phyloP scores from a whole-genome alignment of 2,329 filamentous ascomycete genomes.

The Fonsecaea nubica region DNA sequence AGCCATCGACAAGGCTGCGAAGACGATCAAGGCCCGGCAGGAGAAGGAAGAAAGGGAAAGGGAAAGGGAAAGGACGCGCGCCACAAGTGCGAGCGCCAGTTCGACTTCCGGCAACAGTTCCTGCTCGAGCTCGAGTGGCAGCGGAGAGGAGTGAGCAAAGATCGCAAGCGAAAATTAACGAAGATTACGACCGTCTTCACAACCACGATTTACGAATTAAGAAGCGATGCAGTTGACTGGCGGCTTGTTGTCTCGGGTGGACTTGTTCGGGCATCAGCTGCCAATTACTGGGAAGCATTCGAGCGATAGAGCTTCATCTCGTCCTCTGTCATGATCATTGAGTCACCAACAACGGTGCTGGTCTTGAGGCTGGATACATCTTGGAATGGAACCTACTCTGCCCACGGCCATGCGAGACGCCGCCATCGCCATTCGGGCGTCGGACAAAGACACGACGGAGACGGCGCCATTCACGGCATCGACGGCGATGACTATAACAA shows the following conservation, averaged over 20 bases:
- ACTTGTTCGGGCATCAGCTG: neutral
- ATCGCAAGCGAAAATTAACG: neutral
- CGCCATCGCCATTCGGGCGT: too few relatives aligned
- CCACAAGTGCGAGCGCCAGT: conserved; percentile 1
- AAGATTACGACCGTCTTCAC: neutral
- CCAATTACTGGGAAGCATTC: neutral
- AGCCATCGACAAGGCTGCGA: conserved; percentile 25
- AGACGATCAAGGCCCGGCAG: conserved; percentile 19
- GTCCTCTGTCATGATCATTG: too few relatives aligned
- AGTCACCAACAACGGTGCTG: too few relatives aligned
- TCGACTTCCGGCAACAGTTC: neutral
- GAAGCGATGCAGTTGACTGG: neutral
- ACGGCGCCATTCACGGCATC: neutral
- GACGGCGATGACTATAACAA: neutral
- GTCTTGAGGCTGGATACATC: too few relatives aligned
- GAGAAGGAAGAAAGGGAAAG: conserved; percentile 2
- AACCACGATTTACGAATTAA: neutral
- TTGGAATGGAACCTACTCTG: too few relatives aligned
- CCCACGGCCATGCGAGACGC: too few relatives aligned
- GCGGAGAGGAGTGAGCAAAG: neutral
- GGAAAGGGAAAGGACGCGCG: conserved; percentile 6
- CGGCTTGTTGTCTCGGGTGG: neutral
- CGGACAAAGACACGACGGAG: neutral
- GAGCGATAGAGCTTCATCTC: too few relatives aligned
- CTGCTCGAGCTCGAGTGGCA: neutral